Conservation (phyloP, 1,284 basidiomycete genomes). For the Chalciporus sp. region DNA sequence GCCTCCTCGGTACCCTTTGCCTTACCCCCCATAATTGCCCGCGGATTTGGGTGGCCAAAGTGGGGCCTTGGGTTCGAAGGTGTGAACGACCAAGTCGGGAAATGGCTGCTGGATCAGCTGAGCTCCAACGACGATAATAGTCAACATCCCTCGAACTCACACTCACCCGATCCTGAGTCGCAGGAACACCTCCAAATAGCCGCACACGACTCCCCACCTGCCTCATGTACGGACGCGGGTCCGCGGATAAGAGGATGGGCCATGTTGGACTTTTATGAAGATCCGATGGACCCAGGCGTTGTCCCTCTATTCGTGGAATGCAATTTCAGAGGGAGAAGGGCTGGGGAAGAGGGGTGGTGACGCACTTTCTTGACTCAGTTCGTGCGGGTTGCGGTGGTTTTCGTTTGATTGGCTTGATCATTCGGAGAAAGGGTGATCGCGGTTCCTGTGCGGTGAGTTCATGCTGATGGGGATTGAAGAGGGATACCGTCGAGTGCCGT, state of each 20-base stretch:
- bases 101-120: constrained; percentile 66
- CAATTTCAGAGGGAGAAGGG: constrained; percentile 60
- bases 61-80: constrained; percentile 79
- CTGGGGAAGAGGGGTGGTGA: constrained; percentile 51
- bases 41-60: constrained; percentile 79
- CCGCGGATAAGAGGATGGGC: constrained; percentile 58
- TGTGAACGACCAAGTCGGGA: constrained; percentile 72
- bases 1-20: constrained; percentile 81
- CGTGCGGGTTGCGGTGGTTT: not conserved
- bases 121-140: constrained; percentile 17
- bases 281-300: constrained; percentile 52
- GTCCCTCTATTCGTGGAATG: constrained; percentile 74
- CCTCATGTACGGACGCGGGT: not conserved
- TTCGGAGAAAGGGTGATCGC: not conserved
- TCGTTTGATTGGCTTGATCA: not conserved
- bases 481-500: not conserved
- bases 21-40: constrained; percentile 71
- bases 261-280: constrained; percentile 69
- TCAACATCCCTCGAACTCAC: not conserved
- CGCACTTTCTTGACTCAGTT: not conserved
- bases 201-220: not conserved
- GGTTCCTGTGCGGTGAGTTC: constrained; percentile 2
- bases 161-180: not conserved
- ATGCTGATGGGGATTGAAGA: not conserved
- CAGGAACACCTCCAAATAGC: not conserved